phyloP scores from a whole-genome alignment of 2,329 filamentous ascomycete genomes.

The Alternaria brassicae region DNA sequence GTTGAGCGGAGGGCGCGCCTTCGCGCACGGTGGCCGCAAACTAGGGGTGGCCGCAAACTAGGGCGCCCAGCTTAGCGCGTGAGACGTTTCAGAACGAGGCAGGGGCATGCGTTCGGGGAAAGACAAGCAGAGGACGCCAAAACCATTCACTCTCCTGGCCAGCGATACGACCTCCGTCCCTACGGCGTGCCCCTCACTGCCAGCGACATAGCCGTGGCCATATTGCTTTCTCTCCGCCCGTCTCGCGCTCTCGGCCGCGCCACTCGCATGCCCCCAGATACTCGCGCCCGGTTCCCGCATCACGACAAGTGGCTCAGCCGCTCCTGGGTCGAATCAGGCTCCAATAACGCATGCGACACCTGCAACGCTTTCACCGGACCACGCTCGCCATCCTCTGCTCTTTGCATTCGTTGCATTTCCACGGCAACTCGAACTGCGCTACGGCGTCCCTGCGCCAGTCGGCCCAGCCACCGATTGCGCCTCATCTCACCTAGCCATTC shows the following conservation, averaged over 20 bases:
- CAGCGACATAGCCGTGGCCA: neutral
- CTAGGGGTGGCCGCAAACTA: too few relatives aligned
- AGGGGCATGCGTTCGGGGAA: conserved; percentile 19
- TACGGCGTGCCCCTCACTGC: neutral
- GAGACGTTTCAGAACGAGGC: conserved; percentile 21
- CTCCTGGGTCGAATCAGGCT: conserved; percentile 18
- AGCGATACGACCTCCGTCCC: conserved; percentile 2
- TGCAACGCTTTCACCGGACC: conserved; percentile 20
- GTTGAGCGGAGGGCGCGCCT: too few relatives aligned
- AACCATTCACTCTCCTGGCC: conserved; percentile 21
- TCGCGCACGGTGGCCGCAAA: too few relatives aligned
- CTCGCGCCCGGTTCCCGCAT: conserved; percentile 25
- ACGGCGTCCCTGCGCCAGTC: conserved; percentile 21
- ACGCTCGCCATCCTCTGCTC: conserved; percentile 18
- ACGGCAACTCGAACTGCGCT: conserved; percentile 10
- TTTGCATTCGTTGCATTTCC: neutral
- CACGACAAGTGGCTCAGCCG: conserved; percentile 21
- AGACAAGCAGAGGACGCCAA: conserved; percentile 17
- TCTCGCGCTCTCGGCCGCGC: conserved; percentile 11
- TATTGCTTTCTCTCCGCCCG: conserved; percentile 5
- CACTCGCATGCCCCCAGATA: conserved; percentile 30
- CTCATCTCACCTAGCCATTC: conserved; percentile 35
- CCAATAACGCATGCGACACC: conserved; percentile 25
- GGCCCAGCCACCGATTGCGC: conserved; percentile 39
- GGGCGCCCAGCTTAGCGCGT: conserved; percentile 25